Conservation (phyloP, 2,329 filamentous ascomycete genomes). For the Gremmenia infestans region DNA sequence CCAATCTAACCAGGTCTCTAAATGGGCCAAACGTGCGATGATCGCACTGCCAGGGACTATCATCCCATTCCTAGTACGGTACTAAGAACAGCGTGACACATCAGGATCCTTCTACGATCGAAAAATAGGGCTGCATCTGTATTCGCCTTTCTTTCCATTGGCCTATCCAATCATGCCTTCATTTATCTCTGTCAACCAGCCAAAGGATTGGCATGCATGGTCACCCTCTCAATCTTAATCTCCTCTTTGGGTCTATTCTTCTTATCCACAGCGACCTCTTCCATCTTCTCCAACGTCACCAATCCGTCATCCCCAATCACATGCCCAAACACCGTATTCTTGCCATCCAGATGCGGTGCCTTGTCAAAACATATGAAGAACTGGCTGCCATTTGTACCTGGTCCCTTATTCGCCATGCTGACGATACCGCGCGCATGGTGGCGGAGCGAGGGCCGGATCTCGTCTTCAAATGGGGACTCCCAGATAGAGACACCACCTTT, state of each 20-base stretch:
- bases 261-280: conserved; percentile 68
- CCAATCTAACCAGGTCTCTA: not conserved
- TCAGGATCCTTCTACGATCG: no score
- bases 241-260: conserved; percentile 68
- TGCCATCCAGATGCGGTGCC: conserved; percentile 74
- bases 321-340: conserved; percentile 80
- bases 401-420: conserved; percentile 75
- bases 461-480: conserved; percentile 70
- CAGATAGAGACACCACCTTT: conserved; percentile 72
- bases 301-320: conserved; percentile 61
- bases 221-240: conserved; percentile 62
- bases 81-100: no score
- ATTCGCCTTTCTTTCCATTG: not conserved
- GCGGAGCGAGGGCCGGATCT: conserved; percentile 65
- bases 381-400: conserved; percentile 69
- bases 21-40: not conserved
- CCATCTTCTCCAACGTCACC: conserved; percentile 64
- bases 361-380: conserved; percentile 78
- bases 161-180: not conserved
- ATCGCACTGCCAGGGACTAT: no score
- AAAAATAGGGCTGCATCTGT: no score
- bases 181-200: conserved; percentile 42
- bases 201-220: conserved; percentile 75
- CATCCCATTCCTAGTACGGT: no score
- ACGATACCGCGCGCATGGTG: conserved; percentile 66